Base-by-base conservation (phyloP, 805 yeast genomes). In the Clavispora carvajalis region DNA sequence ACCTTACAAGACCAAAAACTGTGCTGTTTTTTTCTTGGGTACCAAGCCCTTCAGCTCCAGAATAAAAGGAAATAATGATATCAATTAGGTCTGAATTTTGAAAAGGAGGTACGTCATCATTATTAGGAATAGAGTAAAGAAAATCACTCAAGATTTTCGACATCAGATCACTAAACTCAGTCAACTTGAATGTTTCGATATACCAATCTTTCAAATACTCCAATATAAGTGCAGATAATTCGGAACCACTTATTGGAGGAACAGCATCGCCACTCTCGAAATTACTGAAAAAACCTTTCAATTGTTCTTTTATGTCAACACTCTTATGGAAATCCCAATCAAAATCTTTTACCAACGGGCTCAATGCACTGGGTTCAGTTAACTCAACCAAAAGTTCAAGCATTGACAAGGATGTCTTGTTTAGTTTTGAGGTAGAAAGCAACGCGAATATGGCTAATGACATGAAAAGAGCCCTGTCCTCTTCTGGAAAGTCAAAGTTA, bases 381-480 rank as follows among this genome's bases (percentile, higher is more conserved):
- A 76, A 53, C 1, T 65, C 67, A n/a, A 83, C 44, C 12, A 86
- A 49, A 1, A 59, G 47, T 16, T 65, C 59, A 7, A 75, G 60
- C 4, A 80, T 53, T 0, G 54, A 48, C 16, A 73, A 53, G 67
- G 80, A 71, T 18, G 59, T 38, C 2, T 17, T 31, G 9, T 39
- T 45, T 6, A 52, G 33, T 1, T 37, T 26, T 11, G 41, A 22
- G 16, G 57, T 52, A 3, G 67, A 41, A 17, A 83, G 54, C 2
- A 72, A 43, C 1, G 74, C 63, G 15, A 87, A 49, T 1, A 89
- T 56, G 0, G 85, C 71, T 33, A 87, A 60, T 0, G 98, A 97
- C 7, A 85, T 64, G 55, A 91, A 96, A 0, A 78, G 65, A 7
- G 82, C 62, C 84, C 88, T 87, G 46, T 89, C 98, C 50, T 89